A percentile compares a stretch with the other conserved stretches of the same genome.
Conservation (phyloP, 208 protist genomes). For the Trypanosoma melophagium region DNA sequence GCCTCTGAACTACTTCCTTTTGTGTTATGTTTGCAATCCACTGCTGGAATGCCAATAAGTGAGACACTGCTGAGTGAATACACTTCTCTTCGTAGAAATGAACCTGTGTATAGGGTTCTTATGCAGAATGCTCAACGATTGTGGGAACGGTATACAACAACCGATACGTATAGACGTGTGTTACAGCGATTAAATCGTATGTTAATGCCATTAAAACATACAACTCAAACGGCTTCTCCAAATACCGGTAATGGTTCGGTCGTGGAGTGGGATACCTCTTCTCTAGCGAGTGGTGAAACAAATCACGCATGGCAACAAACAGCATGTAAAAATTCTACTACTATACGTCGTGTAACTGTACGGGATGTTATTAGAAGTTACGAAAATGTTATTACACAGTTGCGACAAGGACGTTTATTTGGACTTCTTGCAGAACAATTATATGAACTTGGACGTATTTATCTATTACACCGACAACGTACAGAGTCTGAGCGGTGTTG, state of each 20-base stretch:
- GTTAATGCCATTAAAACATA: constrained; percentile 32
- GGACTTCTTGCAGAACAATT: constrained; percentile 66
- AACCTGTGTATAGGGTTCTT: constrained; percentile 41
- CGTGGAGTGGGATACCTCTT: not conserved
- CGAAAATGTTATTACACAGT: constrained; percentile 37
- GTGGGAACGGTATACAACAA: constrained; percentile 46
- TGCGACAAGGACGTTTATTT: constrained; percentile 59
- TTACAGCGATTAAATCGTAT: constrained; percentile 33
- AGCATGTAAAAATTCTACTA: not conserved
- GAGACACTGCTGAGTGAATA: constrained; percentile 32
- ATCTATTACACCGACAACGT: constrained; percentile 40
- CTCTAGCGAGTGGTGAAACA: not conserved
- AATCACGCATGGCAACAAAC: too few species aligned
- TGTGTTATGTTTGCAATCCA: constrained; percentile 36
- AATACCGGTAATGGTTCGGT: not conserved
- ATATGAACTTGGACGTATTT: constrained; percentile 62
- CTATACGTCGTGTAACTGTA: not conserved
- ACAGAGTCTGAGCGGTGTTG: constrained; percentile 56
- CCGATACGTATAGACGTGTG: constrained; percentile 37
- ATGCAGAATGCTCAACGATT: constrained; percentile 37
- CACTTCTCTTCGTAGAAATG: constrained; percentile 34
- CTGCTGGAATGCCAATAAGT: constrained; percentile 19
- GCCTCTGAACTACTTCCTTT: constrained; percentile 54
- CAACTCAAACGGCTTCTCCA: not conserved
- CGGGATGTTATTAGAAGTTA: constrained; percentile 52